phyloP scores from a whole-genome alignment of 495 filamentous ascomycete species.

The Trichoderma virens region DNA sequence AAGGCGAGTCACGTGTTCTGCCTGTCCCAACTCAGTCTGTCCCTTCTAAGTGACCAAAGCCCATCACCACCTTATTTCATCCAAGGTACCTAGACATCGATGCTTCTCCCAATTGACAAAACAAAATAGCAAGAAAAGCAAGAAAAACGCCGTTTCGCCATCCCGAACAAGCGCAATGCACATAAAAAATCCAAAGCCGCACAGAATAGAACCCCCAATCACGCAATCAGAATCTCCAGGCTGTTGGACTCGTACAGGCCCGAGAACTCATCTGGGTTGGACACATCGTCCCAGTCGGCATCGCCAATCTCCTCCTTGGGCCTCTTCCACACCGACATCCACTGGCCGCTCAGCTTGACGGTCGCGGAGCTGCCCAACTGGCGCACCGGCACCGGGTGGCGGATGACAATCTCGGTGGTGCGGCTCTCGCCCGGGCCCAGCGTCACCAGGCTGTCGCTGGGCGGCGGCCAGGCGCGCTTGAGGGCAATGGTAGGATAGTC shows the following conservation, averaged over 20 bases:
- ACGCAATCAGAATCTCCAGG: conserved; percentile 2
- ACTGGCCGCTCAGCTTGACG: neutral
- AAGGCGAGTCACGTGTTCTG: neutral
- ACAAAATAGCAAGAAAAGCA: neutral
- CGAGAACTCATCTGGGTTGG: conserved; percentile 4
- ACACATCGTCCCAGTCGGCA: conserved; percentile 1
- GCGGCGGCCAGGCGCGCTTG: neutral
- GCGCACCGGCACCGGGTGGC: neutral
- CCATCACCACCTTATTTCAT: no score
- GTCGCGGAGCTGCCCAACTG: neutral
- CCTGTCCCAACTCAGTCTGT: neutral
- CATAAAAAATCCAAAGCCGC: neutral
- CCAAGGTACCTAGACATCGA: no score
- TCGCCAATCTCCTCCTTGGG: neutral
- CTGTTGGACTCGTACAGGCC: neutral
- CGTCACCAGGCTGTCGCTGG: neutral
- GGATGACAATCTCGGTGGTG: conserved; percentile 1
- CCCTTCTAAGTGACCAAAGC: neutral
- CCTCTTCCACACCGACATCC: neutral
- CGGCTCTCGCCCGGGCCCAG: conserved; percentile 7
- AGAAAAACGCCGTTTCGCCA: neutral
- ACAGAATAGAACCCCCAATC: neutral
- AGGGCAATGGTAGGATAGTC: neutral
- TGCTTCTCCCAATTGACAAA: neutral
- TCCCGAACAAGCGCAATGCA: neutral